Evolutionary conservation across 1,284 basidiomycete species (phyloP).

Genomic region (Pyrrhoderma noxium): DNA sequence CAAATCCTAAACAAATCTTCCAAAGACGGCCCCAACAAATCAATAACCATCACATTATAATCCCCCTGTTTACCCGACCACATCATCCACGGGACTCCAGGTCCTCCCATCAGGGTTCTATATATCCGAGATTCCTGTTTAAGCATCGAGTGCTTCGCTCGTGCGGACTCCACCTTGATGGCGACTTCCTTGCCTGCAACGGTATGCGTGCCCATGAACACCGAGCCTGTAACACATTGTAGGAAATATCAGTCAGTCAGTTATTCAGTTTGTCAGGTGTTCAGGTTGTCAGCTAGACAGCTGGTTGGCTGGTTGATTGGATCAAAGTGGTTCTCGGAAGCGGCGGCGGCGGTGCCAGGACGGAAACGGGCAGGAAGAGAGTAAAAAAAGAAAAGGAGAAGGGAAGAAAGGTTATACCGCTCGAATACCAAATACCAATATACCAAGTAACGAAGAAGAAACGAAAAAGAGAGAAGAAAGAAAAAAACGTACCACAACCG

Average conservation of each 20-base stretch:
- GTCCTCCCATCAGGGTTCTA: conserved; percentile 89
- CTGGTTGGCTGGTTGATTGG: too few relatives aligned
- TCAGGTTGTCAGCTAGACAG: too few relatives aligned
- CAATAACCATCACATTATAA: conserved; percentile 96
- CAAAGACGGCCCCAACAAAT: conserved; percentile 86
- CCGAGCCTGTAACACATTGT: conserved; percentile 53
- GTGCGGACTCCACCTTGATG: conserved; percentile 91
- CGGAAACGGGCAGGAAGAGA: too few relatives aligned
- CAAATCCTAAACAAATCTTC: conserved; percentile 96
- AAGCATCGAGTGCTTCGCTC: conserved; percentile 75
- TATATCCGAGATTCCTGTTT: conserved; percentile 91
- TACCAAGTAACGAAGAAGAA: too few relatives aligned
- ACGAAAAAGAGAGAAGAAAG: neutral
- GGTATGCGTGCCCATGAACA: conserved; percentile 92
- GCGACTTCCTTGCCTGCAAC: conserved; percentile 95
- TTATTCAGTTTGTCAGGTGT: too few relatives aligned
- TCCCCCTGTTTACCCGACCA: conserved; percentile 94
- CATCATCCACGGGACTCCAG: conserved; percentile 91
- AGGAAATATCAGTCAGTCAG: neutral
- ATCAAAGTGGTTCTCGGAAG: too few relatives aligned
- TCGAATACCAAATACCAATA: too few relatives aligned
- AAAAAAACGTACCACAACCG: conserved; percentile 68
- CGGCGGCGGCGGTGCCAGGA: too few relatives aligned
- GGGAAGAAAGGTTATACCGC: too few relatives aligned
- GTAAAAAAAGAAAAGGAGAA: too few relatives aligned